Base-by-base conservation (phyloP, 805 yeast species). In the Tetrapisispora namnaoensis region DNA sequence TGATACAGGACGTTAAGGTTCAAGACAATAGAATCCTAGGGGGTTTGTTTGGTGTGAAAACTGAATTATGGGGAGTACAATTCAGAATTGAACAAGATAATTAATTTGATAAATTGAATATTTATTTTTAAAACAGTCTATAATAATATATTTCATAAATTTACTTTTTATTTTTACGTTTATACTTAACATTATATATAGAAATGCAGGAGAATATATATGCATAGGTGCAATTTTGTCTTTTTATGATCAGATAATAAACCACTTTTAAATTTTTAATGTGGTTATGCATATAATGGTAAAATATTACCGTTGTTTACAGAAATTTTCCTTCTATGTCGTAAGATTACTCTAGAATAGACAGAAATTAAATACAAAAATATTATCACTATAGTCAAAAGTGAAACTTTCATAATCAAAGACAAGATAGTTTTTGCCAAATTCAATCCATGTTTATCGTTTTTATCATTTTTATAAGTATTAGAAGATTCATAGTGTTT, bases 41-140 rank as follows among this genome's bases (percentile, higher is more conserved):
- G 39, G 60, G 62, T 3, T 20, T 66, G 17, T 64, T 62, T 49
- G 69, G 69, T 48, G 51, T 60, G 16, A 51, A 57, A 46, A 61
- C 49, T 54, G 63, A 60, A 61, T 47, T 55, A 28, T 66, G 68
- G 68, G 67, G 67, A 18, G 59, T 53, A 62, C 73, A 52, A 67
- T 74, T 51, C 70, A 74, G 60, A 51, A 56, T 60, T 34, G 58
- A 58, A 40, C 46, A 53, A 39, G 53, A 52, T 48, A 49, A 54
- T 18, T 50, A 46, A 30, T 7, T 7, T 20, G 17, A 38, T 18
- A 13, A 14, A 40, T 8, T 2, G 17, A 22, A 40, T 36, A 36
- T 17, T 36, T 36, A 17, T 17, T 17, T 36, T 17, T 6, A n/a
- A 36, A 36, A 18, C n/a, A n/a, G 7, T 36, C 4, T 34, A n/a